A percentile compares a stretch with the other conserved stretches of the same genome.
phyloP scores from a whole-genome alignment of 148 eudicot genomes.

The Rhododendron molle region DNA sequence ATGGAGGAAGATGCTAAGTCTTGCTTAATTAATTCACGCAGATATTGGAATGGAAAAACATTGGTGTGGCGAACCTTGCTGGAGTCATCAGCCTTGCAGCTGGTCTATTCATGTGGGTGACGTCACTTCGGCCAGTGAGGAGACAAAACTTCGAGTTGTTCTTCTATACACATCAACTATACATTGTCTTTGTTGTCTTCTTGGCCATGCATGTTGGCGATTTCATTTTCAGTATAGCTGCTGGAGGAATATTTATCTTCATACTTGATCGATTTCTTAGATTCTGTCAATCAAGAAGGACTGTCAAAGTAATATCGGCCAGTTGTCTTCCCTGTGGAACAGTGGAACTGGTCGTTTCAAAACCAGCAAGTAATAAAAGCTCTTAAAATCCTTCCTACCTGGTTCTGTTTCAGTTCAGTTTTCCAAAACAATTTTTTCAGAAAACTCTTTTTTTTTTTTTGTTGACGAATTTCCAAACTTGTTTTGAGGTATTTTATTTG shows the following conservation, averaged over 20 bases:
- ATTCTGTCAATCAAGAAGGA: slow-evolving; percentile 67
- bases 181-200: slow-evolving; percentile 69
- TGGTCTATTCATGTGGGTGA: slow-evolving; percentile 84
- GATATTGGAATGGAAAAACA: slow-evolving; percentile 57
- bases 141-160: slow-evolving; percentile 62
- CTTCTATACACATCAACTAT: slow-evolving; percentile 89
- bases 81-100: slow-evolving; percentile 75
- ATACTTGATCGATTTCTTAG: slow-evolving; percentile 86
- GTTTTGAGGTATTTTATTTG: not conserved
- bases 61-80: slow-evolving; percentile 61
- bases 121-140: slow-evolving; percentile 67
- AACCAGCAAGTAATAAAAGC: slow-evolving; percentile 58
- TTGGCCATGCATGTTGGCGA: slow-evolving; percentile 79
- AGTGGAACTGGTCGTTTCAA: slow-evolving; percentile 62
- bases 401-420: not conserved
- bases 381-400: not conserved
- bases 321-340: slow-evolving; percentile 72
- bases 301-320: slow-evolving; percentile 67
- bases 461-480: not conserved
- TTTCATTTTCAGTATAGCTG: slow-evolving; percentile 54
- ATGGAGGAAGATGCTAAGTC: not conserved
- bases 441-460: not conserved
- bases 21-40: slow-evolving; percentile 19
- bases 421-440: not conserved
- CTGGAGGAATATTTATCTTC: slow-evolving; percentile 72